Conservation (phyloP, 306 rosid species). For the Cicer chorassanicum region DNA sequence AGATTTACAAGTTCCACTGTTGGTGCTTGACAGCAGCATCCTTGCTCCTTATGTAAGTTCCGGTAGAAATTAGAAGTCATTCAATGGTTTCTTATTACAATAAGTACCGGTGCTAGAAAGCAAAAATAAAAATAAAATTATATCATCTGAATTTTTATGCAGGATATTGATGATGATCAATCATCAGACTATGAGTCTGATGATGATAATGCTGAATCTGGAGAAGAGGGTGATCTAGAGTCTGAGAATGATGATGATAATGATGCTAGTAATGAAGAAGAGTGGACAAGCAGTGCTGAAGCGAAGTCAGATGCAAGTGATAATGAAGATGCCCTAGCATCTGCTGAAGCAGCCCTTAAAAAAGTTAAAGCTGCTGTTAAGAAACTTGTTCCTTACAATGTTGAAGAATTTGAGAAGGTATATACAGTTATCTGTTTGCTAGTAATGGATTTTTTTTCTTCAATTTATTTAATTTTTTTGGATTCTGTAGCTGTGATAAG, state of each 20-base stretch:
- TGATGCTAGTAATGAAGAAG: slow-evolving; percentile 75
- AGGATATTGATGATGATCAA: slow-evolving; percentile 86
- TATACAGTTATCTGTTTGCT: slow-evolving; percentile 18
- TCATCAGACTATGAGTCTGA: slow-evolving; percentile 80
- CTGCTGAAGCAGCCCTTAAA: slow-evolving; percentile 83
- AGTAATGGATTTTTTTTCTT: slow-evolving; percentile 26
- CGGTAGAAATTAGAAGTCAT: slow-evolving; percentile 28
- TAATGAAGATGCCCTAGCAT: slow-evolving; percentile 72
- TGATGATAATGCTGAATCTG: slow-evolving; percentile 70
- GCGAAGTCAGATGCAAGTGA: slow-evolving; percentile 78
- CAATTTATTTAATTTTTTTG: not conserved
- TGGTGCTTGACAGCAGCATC: slow-evolving; percentile 85
- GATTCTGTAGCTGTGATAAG: slow-evolving; percentile 5
- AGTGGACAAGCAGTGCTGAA: slow-evolving; percentile 80
- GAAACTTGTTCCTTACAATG: slow-evolving; percentile 70
- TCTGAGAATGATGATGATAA: slow-evolving; percentile 83
- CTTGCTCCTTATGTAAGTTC: slow-evolving; percentile 90
- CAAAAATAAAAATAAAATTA: not conserved
- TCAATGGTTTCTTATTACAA: not conserved
- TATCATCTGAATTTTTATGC: slow-evolving; percentile 47
- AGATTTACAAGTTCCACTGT: slow-evolving; percentile 81
- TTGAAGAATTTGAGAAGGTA: slow-evolving; percentile 75
- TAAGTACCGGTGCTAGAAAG: slow-evolving; percentile 14
- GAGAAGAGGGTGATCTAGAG: slow-evolving; percentile 70
- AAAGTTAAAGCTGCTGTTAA: slow-evolving; percentile 83